A percentile compares a stretch with the other conserved stretches of the same genome.
phyloP scores from a whole-genome alignment of 805 yeast genomes.

The Pichia heedii region DNA sequence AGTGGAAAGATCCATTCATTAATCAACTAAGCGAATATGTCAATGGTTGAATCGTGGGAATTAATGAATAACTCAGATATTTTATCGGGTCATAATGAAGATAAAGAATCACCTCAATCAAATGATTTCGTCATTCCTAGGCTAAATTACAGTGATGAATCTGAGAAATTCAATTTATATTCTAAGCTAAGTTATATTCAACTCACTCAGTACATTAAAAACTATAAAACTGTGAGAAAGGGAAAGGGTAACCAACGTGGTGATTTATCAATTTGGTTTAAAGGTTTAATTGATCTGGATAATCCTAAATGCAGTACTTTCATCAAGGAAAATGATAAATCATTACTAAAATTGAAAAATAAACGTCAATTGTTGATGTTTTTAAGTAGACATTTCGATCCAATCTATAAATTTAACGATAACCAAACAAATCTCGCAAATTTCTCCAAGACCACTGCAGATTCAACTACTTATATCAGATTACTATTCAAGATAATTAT shows the following conservation, averaged over 20 bases:
- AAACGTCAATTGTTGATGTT: slow-evolving; percentile 9
- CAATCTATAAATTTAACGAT: not conserved
- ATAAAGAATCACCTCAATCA: too few species aligned
- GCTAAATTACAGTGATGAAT: too few species aligned
- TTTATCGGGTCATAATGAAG: too few species aligned
- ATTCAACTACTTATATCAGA: too few species aligned
- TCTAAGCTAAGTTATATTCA: slow-evolving; percentile 3
- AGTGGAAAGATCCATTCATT: too few species aligned
- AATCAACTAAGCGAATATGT: too few species aligned
- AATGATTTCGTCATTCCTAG: not conserved
- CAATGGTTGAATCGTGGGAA: not conserved
- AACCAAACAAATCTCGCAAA: not conserved
- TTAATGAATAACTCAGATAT: not conserved
- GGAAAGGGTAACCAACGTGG: not conserved
- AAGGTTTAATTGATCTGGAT: not conserved
- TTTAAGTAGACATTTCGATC: not conserved
- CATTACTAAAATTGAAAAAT: slow-evolving; percentile 4
- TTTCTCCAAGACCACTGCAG: too few species aligned
- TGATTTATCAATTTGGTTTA: not conserved
- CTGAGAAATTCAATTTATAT: not conserved
- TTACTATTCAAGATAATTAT: too few species aligned
- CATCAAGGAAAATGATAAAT: not conserved
- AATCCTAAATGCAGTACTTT: not conserved
- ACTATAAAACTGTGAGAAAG: not conserved
- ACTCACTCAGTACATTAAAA: not conserved